Conservation (phyloP, 2,329 filamentous ascomycete genomes). For the Aspergillus glaucus region DNA sequence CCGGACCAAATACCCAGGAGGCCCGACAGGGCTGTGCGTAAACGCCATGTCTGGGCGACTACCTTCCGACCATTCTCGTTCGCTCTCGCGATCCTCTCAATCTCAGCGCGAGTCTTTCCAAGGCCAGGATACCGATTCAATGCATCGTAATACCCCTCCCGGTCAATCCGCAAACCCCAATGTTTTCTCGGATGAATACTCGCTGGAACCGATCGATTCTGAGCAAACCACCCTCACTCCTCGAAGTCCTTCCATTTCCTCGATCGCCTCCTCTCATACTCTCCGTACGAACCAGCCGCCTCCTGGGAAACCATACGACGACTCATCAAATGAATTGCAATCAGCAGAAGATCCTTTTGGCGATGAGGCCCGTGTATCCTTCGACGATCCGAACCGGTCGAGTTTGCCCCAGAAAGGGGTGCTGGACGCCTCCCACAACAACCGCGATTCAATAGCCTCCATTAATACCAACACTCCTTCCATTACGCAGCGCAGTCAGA, state of each 20-base stretch:
- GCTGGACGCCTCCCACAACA: constrained; percentile 13
- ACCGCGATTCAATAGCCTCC: constrained; percentile 28
- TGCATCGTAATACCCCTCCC: constrained; percentile 23
- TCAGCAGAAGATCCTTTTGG: constrained; percentile 28
- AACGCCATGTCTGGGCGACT: constrained; percentile 36
- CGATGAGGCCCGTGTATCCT: constrained; percentile 29
- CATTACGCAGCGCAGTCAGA: constrained; percentile 35
- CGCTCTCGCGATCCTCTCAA: constrained; percentile 26
- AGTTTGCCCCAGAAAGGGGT: constrained; percentile 31
- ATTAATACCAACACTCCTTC: constrained; percentile 26
- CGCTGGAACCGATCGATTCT: constrained; percentile 36
- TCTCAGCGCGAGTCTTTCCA: constrained; percentile 18
- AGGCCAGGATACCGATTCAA: constrained; percentile 20
- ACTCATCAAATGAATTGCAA: constrained; percentile 16
- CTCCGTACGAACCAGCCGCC: constrained; percentile 19
- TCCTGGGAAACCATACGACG: constrained; percentile 7
- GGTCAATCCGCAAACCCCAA: constrained; percentile 34
- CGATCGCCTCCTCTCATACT: constrained; percentile 28
- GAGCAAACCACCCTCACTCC: constrained; percentile 26
- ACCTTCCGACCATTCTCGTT: constrained; percentile 31
- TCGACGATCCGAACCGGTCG: constrained; percentile 27
- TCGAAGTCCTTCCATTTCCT: constrained; percentile 24
- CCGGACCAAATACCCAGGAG: constrained; percentile 18
- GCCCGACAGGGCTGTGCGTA: constrained; percentile 32
- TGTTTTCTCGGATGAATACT: constrained; percentile 46